Evolutionary conservation across 73 alveolate genomes (phyloP), one percentile per base, ranked within the genome.

Genomic region (Symbiodinium pilosum): DNA sequence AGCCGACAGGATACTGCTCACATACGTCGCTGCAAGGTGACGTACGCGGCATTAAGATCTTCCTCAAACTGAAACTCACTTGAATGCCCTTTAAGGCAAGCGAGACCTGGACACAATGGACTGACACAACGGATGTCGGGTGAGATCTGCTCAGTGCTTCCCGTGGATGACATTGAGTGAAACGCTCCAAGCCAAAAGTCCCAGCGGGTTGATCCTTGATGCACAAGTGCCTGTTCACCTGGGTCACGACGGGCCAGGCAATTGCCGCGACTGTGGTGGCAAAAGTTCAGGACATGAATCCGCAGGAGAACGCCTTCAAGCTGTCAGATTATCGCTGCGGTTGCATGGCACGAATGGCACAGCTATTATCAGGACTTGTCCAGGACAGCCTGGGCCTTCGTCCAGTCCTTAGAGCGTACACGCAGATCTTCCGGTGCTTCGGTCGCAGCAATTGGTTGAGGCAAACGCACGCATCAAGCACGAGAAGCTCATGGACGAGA

Each of bases 251-350:
- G 41, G 43, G 24, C 42, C 73, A 88, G 97, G 97, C 81, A 40
- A 91, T 91, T 40, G 97, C 97, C 4, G 71, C 54, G 30, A 38
- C 89, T 5, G 97, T 71, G 52, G 97, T 91, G 83, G 97, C 88
- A 14, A 91, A 91, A 84, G 97, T 91, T 30, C 44, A 91, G 97
- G 97, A 91, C 81, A 91, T 91, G 97, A 91, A 91, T n/a, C 89
- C 97, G 9, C 97, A 91, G 97, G 97, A 68, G 93, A 83, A 69
- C 34, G 32, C 16, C 84, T 26, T 41, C 9, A 21, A 18, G 28
- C 14, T 3, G n/a, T 18, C 20, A 47, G 6, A 47, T 14, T 47
- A 14, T 47, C 6, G 59, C 59, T 47, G 59, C 59, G 59, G n/a
- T n/a, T n/a, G n/a, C n/a, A n/a, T n/a, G n/a, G n/a, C n/a, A n/a